These are phyloP conservation scores for Nitzschia sp. DNA, from an alignment of 108 stramenopile species.

Conservation along the genomic window DNA sequence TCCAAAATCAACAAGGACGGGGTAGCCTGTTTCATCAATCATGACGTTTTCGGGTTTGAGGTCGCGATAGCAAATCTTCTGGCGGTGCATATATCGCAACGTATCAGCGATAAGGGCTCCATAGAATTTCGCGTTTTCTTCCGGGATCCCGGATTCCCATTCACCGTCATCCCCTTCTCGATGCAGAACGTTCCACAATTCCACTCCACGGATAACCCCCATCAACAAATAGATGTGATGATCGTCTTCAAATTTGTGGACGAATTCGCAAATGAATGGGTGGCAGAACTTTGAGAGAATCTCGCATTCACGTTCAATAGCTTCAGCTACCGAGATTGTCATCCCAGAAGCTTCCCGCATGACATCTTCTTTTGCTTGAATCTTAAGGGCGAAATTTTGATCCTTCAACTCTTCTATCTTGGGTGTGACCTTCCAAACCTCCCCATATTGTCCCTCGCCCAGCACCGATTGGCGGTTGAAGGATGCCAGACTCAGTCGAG, in stretches of 20 bases:
- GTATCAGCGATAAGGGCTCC: constrained; percentile 30
- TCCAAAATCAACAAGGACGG: constrained; percentile 88
- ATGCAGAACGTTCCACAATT: constrained; percentile 73
- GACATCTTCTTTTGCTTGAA: constrained; percentile 71
- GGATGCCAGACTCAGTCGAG: constrained; percentile 22
- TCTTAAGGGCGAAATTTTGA: constrained; percentile 79
- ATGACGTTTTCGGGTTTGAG: constrained; percentile 86
- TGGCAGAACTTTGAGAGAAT: constrained; percentile 79
- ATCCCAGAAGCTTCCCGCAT: constrained; percentile 53
- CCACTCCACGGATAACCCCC: constrained; percentile 70
- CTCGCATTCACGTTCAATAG: constrained; percentile 68
- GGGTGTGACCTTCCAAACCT: constrained; percentile 45
- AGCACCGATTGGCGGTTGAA: constrained; percentile 44
- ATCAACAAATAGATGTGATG: constrained; percentile 56
- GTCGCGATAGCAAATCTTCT: constrained; percentile 84
- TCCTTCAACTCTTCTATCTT: constrained; percentile 8
- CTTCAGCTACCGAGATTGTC: constrained; percentile 66
- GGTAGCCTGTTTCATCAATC: constrained; percentile 66
- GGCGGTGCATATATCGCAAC: constrained; percentile 87
- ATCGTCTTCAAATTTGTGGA: constrained; percentile 75
- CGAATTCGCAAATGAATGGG: constrained; percentile 89
- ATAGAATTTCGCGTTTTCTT: constrained; percentile 30
- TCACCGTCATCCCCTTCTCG: constrained; percentile 39
- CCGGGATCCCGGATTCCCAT: constrained; percentile 60
- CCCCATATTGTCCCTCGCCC: constrained; percentile 50